phyloP scores from a whole-genome alignment of 768 basidiomycete species.

The Mycena crocata region DNA sequence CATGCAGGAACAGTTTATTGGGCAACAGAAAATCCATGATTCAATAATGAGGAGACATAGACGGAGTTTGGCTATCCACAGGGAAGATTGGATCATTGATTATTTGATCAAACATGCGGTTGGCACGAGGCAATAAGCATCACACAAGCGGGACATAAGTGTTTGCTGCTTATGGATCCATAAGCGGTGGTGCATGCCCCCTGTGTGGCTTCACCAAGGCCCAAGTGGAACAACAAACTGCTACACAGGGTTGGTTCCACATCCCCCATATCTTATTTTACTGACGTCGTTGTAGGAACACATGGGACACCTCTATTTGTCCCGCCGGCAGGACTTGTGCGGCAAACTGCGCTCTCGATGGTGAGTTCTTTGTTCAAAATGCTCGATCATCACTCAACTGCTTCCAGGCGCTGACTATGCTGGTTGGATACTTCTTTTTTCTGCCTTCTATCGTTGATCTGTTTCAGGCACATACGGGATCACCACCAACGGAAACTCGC shows the following conservation, averaged over 20 bases:
- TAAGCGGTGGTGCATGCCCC: no score
- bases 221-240: slow-evolving; percentile 52
- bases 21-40: no score
- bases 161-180: no score
- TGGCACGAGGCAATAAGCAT: no score
- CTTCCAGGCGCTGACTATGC: slow-evolving; percentile 53
- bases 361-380: slow-evolving; percentile 3
- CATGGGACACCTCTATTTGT: slow-evolving; percentile 63
- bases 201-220: slow-evolving; percentile 55
- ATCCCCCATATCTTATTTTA: slow-evolving; percentile 7
- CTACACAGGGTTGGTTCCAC: slow-evolving; percentile 51
- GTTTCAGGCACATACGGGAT: slow-evolving; percentile 60
- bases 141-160: no score
- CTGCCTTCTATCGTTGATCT: neutral
- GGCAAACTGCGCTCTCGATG: slow-evolving; percentile 54
- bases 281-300: slow-evolving; percentile 43
- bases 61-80: no score
- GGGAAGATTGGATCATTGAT: no score
- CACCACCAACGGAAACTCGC: slow-evolving; percentile 56
- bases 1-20: no score
- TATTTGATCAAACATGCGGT: no score
- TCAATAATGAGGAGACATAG: no score
- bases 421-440: neutral
- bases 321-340: slow-evolving; percentile 62
- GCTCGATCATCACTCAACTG: neutral